Evolutionary conservation across 2,329 filamentous ascomycete genomes (phyloP).

Genomic region (Hypoxylon sp.): DNA sequence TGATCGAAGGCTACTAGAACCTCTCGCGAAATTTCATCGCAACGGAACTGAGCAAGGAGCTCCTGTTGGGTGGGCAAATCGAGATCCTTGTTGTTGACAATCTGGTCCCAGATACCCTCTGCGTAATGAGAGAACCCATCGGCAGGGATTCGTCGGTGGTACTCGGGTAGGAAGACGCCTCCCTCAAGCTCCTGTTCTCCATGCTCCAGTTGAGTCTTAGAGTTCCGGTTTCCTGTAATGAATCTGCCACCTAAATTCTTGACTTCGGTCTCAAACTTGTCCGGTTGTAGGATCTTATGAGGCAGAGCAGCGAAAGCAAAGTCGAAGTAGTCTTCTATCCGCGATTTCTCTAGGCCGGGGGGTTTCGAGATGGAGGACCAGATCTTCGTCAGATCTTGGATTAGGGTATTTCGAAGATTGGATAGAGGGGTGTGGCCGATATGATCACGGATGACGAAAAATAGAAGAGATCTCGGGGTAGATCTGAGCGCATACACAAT

Average conservation of each 20-base stretch:
- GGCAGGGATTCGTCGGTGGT: slow-evolving; percentile 94
- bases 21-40: slow-evolving; percentile 95
- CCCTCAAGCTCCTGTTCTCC: slow-evolving; percentile 81
- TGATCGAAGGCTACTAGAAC: slow-evolving; percentile 88
- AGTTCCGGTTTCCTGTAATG: slow-evolving; percentile 81
- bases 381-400: slow-evolving; percentile 91
- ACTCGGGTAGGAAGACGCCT: slow-evolving; percentile 91
- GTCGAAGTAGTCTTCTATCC: slow-evolving; percentile 98
- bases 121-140: slow-evolving; percentile 97
- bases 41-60: slow-evolving; percentile 94
- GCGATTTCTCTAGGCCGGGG: slow-evolving; percentile 85
- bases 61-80: slow-evolving; percentile 98
- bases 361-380: slow-evolving; percentile 96
- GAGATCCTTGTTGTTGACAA: slow-evolving; percentile 98
- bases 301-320: slow-evolving; percentile 96
- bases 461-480: slow-evolving; percentile 89
- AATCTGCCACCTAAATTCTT: slow-evolving; percentile 86
- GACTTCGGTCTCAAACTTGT: slow-evolving; percentile 88
- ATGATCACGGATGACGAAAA: slow-evolving; percentile 99
- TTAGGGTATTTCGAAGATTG: slow-evolving; percentile 90
- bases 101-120: slow-evolving; percentile 96
- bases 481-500: slow-evolving; percentile 68
- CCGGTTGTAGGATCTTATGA: slow-evolving; percentile 95
- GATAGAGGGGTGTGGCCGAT: slow-evolving; percentile 90
- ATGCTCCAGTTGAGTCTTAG: slow-evolving; percentile 71